phyloP scores from a whole-genome alignment of 78 protist species.

The Dictyostelium brefeldianum region DNA sequence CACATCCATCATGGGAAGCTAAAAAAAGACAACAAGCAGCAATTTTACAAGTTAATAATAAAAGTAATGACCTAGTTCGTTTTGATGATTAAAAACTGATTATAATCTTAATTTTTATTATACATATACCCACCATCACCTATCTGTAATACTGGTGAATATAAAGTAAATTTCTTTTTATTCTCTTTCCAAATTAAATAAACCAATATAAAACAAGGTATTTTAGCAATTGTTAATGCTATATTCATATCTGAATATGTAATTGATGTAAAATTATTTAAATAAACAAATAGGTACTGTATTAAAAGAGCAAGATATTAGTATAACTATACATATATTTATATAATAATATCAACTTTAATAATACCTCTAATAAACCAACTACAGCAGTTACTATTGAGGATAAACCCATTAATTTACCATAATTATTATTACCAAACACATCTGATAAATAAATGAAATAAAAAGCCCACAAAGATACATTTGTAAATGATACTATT shows the following conservation, averaged over 20 bases:
- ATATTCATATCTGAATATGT: not conserved
- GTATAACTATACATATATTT: not conserved
- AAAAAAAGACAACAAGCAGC: conserved; percentile 17
- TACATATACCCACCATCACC: too few relatives aligned
- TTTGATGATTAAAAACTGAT: conserved; percentile 3
- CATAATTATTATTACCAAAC: conserved; percentile 70
- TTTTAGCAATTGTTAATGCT: not conserved
- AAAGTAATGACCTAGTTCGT: not conserved
- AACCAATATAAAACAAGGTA: not conserved
- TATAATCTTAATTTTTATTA: not conserved
- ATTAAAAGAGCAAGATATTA: not conserved
- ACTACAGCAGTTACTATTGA: conserved; percentile 56
- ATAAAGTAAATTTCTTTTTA: not conserved
- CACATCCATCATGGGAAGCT: conserved; percentile 55
- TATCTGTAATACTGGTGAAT: not conserved
- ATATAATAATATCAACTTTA: not conserved
- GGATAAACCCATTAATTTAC: conserved; percentile 65
- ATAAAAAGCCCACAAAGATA: conserved; percentile 64
- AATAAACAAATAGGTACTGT: conserved; percentile 33
- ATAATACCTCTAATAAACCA: conserved; percentile 69
- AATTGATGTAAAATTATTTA: not conserved
- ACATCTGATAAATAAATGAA: conserved; percentile 58
- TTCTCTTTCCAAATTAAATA: not conserved
- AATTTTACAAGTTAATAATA: not conserved
- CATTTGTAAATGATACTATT: conserved; percentile 54